Conservation (phyloP, 2,329 filamentous ascomycete species). For the Colletotrichum cordylinicola region DNA sequence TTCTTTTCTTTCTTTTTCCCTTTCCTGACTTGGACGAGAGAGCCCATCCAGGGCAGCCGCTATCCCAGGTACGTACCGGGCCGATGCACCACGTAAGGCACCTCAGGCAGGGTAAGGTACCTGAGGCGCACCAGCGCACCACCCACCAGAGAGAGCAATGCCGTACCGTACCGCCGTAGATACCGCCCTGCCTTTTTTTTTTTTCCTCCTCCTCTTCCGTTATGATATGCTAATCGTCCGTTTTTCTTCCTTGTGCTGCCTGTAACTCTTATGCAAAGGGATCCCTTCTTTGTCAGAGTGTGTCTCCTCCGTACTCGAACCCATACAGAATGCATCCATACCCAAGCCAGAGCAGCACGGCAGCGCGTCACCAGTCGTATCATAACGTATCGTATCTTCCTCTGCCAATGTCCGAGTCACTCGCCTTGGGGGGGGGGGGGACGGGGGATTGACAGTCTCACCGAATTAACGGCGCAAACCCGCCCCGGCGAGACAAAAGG, state of each 20-base stretch:
- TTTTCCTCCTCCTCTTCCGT: neutral
- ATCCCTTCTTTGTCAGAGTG: neutral
- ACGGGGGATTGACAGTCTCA: neutral
- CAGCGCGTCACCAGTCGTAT: neutral
- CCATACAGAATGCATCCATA: neutral
- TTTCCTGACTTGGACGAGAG: neutral
- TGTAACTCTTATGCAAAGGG: neutral
- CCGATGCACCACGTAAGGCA: neutral
- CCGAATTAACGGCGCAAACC: neutral
- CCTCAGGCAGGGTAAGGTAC: neutral
- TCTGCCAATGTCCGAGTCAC: neutral
- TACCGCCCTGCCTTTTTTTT: neutral
- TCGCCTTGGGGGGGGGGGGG: neutral
- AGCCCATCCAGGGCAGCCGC: neutral
- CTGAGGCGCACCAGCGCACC: neutral
- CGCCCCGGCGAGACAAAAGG: neutral
- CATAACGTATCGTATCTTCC: neutral
- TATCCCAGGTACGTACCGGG: neutral
- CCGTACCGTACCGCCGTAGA: neutral
- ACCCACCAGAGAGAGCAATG: neutral
- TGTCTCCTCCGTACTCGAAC: neutral
- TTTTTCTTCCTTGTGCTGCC: neutral
- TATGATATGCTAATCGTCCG: constrained; percentile 3
- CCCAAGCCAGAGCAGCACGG: neutral
- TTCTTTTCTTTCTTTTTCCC: neutral